Percentiles rank a stretch among this genome's conserved stretches.
Conservation (phyloP, 208 protist genomes). For the Trypanosoma scelopori region DNA sequence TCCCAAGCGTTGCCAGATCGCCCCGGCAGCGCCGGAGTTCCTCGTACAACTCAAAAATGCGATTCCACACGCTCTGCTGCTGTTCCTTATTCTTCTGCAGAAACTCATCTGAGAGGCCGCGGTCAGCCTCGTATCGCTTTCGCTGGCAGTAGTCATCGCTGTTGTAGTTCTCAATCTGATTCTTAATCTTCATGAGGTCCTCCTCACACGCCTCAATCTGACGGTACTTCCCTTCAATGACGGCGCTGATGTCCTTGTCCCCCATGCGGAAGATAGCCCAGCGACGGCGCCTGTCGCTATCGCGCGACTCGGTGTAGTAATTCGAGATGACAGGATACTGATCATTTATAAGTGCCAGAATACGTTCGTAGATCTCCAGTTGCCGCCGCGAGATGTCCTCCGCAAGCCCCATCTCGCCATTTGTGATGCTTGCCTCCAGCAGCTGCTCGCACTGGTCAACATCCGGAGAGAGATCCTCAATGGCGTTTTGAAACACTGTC, state of each 20-base stretch:
- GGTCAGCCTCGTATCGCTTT: constrained; percentile 80
- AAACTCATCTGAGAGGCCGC: constrained; percentile 68
- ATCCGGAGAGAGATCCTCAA: constrained; percentile 85
- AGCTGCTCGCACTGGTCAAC: constrained; percentile 89
- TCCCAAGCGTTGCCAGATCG: constrained; percentile 65
- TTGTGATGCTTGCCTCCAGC: constrained; percentile 81
- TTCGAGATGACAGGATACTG: constrained; percentile 89
- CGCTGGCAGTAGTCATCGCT: constrained; percentile 79
- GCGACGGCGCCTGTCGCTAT: constrained; percentile 76
- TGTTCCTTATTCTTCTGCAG: constrained; percentile 89
- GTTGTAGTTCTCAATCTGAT: constrained; percentile 88
- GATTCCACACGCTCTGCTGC: constrained; percentile 89
- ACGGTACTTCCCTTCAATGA: constrained; percentile 83
- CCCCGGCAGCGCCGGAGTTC: constrained; percentile 68
- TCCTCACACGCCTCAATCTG: constrained; percentile 89
- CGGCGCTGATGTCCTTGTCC: constrained; percentile 84
- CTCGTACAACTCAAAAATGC: constrained; percentile 74
- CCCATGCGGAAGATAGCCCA: constrained; percentile 93
- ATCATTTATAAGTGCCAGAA: constrained; percentile 79
- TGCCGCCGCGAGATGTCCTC: constrained; percentile 85
- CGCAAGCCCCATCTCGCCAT: constrained; percentile 89
- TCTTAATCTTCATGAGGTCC: constrained; percentile 79
- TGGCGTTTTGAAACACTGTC: constrained; percentile 77
- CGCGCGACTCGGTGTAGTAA: constrained; percentile 74
- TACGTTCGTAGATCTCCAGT: constrained; percentile 86